A percentile compares a stretch with the other conserved stretches of the same genome.
These are phyloP conservation scores for Neofusicoccum umdonicola DNA, from an alignment of 2,329 filamentous ascomycete genomes.

Conservation along the genomic window DNA sequence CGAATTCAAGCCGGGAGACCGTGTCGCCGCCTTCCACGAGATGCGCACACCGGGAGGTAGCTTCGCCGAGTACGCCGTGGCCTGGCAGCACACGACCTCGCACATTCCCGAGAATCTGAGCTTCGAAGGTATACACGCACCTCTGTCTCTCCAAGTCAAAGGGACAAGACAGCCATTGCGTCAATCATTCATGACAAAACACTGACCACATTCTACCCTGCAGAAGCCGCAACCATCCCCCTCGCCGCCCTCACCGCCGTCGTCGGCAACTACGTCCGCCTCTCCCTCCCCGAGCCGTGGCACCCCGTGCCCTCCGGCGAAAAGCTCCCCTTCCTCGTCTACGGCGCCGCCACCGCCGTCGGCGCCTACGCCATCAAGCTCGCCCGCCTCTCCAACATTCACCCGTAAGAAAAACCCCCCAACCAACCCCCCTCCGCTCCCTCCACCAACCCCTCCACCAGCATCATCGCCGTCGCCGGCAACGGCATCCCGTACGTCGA, in stretches of 20 bases:
- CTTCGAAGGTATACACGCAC: constrained; percentile 47
- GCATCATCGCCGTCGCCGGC: constrained; percentile 42
- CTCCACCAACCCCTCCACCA: no score
- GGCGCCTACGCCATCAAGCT: constrained; percentile 43
- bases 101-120: constrained; percentile 49
- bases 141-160: background rate
- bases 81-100: constrained; percentile 57
- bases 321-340: constrained; percentile 37
- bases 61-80: constrained; percentile 62
- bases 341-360: constrained; percentile 42
- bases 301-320: constrained; percentile 21
- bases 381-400: constrained; percentile 38
- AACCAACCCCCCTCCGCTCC: no score
- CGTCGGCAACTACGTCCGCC: constrained; percentile 43
- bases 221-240: constrained; percentile 46
- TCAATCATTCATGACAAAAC: background rate
- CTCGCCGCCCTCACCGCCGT: constrained; percentile 48
- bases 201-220: background rate
- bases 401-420: constrained; percentile 25
- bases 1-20: constrained; percentile 58
- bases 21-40: constrained; percentile 56
- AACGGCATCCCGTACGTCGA: constrained; percentile 38
- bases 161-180: background rate
- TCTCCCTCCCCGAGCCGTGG: constrained; percentile 46
- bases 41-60: constrained; percentile 53